Evolutionary conservation across 768 basidiomycete species (phyloP).

Genomic region (Kockovaella imperatae): DNA sequence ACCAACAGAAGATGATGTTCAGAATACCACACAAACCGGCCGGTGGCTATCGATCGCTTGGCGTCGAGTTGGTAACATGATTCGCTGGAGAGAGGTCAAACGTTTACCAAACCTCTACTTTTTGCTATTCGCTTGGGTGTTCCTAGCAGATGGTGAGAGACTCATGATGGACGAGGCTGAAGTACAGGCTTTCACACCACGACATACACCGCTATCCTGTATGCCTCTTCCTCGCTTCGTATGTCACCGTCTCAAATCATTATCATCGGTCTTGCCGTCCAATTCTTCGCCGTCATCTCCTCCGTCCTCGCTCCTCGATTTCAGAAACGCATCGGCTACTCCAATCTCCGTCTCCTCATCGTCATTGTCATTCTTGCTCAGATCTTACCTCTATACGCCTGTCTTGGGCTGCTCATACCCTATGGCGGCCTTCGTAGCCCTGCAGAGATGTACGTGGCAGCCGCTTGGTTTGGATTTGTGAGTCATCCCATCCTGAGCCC

Average conservation of each 20-base stretch:
- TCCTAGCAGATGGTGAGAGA: conserved; percentile 74
- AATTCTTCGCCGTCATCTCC: conserved; percentile 64
- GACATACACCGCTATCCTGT: conserved; percentile 82
- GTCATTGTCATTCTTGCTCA: conserved; percentile 61
- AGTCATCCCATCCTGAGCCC: conserved; percentile 19
- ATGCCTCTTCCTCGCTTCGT: conserved; percentile 77
- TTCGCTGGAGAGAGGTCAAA: conserved; percentile 64
- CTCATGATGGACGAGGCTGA: neutral
- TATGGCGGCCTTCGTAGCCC: conserved; percentile 64
- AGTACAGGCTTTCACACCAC: conserved; percentile 79
- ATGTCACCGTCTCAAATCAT: conserved; percentile 73
- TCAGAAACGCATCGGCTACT: conserved; percentile 54
- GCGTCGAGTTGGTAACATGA: conserved; percentile 66
- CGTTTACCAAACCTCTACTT: conserved; percentile 74
- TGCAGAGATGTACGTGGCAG: conserved; percentile 76
- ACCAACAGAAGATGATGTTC: neutral
- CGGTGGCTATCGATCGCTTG: conserved; percentile 55
- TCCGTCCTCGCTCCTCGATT: conserved; percentile 72
- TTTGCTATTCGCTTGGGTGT: conserved; percentile 88
- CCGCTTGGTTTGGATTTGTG: conserved; percentile 66
- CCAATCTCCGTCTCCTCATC: conserved; percentile 62
- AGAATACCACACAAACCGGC: neutral
- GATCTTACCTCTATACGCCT: conserved; percentile 69
- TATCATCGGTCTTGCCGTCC: conserved; percentile 70
- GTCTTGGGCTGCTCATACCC: conserved; percentile 61